Percentiles rank a stretch among this genome's conserved stretches.
Conservation (phyloP, 2,329 filamentous ascomycete genomes). For the Apiospora arundinis region DNA sequence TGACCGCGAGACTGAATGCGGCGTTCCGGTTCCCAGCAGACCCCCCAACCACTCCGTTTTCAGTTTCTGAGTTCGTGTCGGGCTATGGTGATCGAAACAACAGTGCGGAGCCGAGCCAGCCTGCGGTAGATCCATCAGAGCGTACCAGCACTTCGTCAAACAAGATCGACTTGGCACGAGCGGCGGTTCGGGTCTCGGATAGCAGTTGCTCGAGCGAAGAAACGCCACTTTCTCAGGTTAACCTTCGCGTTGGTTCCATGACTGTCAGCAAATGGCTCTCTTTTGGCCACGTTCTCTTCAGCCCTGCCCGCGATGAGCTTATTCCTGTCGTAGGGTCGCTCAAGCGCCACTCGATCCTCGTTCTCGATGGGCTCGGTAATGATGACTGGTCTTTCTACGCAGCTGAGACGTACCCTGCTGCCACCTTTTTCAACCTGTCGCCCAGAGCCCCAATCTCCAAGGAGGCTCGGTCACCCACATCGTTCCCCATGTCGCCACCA, state of each 20-base stretch:
- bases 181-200: slow-evolving; percentile 47
- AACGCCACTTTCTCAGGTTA: slow-evolving; percentile 72
- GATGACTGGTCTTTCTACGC: slow-evolving; percentile 89
- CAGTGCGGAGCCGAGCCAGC: slow-evolving; percentile 29
- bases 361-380: slow-evolving; percentile 85
- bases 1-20: slow-evolving; percentile 58
- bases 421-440: slow-evolving; percentile 79
- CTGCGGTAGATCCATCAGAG: slow-evolving; percentile 14
- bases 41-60: slow-evolving; percentile 49
- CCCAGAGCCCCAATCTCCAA: slow-evolving; percentile 59
- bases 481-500: slow-evolving; percentile 62
- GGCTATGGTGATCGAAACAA: slow-evolving; percentile 48
- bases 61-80: slow-evolving; percentile 49
- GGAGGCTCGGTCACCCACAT: slow-evolving; percentile 50
- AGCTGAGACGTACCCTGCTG: slow-evolving; percentile 77
- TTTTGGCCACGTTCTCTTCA: slow-evolving; percentile 84
- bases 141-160: slow-evolving; percentile 27
- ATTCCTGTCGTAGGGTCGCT: slow-evolving; percentile 54
- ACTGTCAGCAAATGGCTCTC: slow-evolving; percentile 89
- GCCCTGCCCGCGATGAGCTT: slow-evolving; percentile 76
- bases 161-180: slow-evolving; percentile 31
- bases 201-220: slow-evolving; percentile 59
- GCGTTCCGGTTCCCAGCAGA: slow-evolving; percentile 50
- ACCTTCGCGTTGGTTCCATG: slow-evolving; percentile 79
- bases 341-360: slow-evolving; percentile 71